Conservation (phyloP, 192 early-diverging fungal genomes). For the Coemansia sp. region DNA sequence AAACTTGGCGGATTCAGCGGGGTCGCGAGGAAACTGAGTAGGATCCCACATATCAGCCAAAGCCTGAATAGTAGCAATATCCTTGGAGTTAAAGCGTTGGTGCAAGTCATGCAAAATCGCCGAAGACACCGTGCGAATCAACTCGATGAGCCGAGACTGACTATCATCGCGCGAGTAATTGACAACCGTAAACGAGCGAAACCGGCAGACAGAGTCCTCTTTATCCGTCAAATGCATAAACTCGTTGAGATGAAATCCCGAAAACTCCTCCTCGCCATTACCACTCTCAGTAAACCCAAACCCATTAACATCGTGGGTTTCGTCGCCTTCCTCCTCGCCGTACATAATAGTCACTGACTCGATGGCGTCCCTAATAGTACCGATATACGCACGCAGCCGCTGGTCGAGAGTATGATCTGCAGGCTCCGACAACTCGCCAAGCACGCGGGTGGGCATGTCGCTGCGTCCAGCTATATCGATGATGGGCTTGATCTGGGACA, state of each 20-base stretch:
- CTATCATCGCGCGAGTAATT: slow-evolving; percentile 33
- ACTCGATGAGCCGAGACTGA: slow-evolving; percentile 38
- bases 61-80: slow-evolving; percentile 40
- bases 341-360: slow-evolving; percentile 55
- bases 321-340: slow-evolving; percentile 34
- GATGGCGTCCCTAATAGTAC: slow-evolving; percentile 37
- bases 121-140: slow-evolving; percentile 49
- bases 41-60: slow-evolving; percentile 52
- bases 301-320: slow-evolving; percentile 14
- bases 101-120: slow-evolving; percentile 45
- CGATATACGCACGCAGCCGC: slow-evolving; percentile 44
- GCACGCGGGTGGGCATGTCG: slow-evolving; percentile 34
- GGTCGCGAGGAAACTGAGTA: slow-evolving; percentile 32
- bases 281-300: neutral
- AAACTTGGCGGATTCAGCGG: slow-evolving; percentile 14
- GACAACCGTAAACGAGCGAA: slow-evolving; percentile 36
- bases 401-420: slow-evolving; percentile 38
- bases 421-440: slow-evolving; percentile 28
- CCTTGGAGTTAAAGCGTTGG: slow-evolving; percentile 31
- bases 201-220: slow-evolving; percentile 21
- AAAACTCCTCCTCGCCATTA: slow-evolving; percentile 32
- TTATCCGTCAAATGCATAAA: slow-evolving; percentile 51
- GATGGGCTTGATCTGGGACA: slow-evolving; percentile 46
- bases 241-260: slow-evolving; percentile 52
- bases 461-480: slow-evolving; percentile 32